These are phyloP conservation scores for Aspergillus sparsus DNA, from an alignment of 495 filamentous ascomycete genomes.

Conservation along the genomic window DNA sequence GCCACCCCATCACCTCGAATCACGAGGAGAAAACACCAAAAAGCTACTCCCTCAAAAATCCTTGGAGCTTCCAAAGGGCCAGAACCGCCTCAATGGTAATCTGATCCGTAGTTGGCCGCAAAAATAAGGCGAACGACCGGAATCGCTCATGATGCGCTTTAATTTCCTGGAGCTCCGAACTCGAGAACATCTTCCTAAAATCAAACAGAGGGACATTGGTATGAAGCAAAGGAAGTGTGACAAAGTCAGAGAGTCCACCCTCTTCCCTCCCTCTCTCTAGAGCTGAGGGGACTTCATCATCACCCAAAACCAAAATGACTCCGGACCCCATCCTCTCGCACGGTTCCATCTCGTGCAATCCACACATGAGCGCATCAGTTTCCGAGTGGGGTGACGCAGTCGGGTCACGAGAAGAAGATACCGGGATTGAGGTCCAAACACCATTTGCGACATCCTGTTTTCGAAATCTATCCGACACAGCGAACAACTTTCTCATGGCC, in stretches of 20 bases:
- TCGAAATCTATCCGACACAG: constrained; percentile 25
- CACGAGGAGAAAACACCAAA: background rate
- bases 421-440: constrained; percentile 33
- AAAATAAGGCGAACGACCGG: constrained; percentile 34
- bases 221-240: constrained; percentile 33
- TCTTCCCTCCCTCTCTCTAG: background rate
- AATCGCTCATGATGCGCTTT: constrained; percentile 28
- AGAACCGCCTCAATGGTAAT: constrained; percentile 53
- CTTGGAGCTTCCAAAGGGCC: constrained; percentile 68
- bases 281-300: constrained; percentile 15
- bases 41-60: constrained; percentile 43
- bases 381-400: too few species aligned
- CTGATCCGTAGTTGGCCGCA: constrained; percentile 33
- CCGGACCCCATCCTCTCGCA: constrained; percentile 35
- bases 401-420: constrained; percentile 11
- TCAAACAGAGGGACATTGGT: constrained; percentile 49
- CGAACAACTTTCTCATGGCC: constrained; percentile 43
- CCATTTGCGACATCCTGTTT: constrained; percentile 28
- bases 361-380: constrained; percentile 26
- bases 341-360: constrained; percentile 26
- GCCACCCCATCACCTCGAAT: background rate
- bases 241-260: constrained; percentile 25
- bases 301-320: constrained; percentile 33
- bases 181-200: constrained; percentile 39
- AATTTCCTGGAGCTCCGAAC: constrained; percentile 34